Evolutionary conservation across 164 flowering plant genomes (phyloP).

Genomic region (Hamamelis virginiana): DNA sequence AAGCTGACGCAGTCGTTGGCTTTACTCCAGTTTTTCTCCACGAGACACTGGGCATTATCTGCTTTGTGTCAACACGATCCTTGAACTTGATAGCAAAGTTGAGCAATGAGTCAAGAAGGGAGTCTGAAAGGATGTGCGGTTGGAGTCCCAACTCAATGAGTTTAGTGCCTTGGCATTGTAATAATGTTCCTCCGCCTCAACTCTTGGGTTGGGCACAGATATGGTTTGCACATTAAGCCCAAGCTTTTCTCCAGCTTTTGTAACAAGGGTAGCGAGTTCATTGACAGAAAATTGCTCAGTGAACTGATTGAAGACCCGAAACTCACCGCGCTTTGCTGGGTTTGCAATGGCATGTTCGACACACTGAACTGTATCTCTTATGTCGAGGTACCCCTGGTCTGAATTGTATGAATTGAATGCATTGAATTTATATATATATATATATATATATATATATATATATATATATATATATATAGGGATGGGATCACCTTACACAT

Average conservation of each 20-base stretch:
- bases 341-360: conserved; percentile 92
- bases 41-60: conserved; percentile 91
- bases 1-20: conserved; percentile 66
- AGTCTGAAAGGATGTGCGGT: conserved; percentile 89
- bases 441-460: no score
- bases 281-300: conserved; percentile 96
- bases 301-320: conserved; percentile 94
- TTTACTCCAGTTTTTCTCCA: conserved; percentile 85
- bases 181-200: conserved; percentile 95
- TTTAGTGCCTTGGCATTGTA: conserved; percentile 94
- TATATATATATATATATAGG: no score
- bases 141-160: conserved; percentile 82
- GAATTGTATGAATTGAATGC: conserved; percentile 10
- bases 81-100: conserved; percentile 65
- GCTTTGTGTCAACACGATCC: conserved; percentile 79
- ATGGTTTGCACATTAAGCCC: conserved; percentile 73
- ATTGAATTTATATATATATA: no score
- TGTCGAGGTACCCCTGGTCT: conserved; percentile 98
- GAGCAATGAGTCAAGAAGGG: conserved; percentile 86
- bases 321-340: conserved; percentile 83
- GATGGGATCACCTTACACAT: no score
- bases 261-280: conserved; percentile 81
- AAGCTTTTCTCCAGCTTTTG: conserved; percentile 82
- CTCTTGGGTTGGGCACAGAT: conserved; percentile 93
- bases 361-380: conserved; percentile 95